Evolutionary conservation across 306 rosid genomes (phyloP).

Genomic region (Pueraria montana): DNA sequence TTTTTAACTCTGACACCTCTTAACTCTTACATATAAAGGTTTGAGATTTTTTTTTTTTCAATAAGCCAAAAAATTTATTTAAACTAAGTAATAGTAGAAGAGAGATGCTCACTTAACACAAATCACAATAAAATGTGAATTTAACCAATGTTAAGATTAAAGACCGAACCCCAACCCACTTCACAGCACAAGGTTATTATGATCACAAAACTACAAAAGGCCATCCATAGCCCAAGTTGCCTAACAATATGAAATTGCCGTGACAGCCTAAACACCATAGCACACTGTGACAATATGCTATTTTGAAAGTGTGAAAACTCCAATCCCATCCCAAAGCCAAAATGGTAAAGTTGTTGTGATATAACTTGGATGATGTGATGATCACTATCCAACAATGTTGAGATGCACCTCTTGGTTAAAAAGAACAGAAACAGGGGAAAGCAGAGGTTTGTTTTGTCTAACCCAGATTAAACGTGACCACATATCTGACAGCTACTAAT

Average conservation of each 20-base stretch:
- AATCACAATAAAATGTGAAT: neutral
- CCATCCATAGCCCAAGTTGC: neutral
- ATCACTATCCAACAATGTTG: too few relatives aligned
- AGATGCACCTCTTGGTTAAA: too few relatives aligned
- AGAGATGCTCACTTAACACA: neutral
- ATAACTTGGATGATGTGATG: too few relatives aligned
- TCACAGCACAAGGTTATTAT: too few relatives aligned
- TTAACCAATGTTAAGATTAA: neutral
- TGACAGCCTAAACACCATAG: too few relatives aligned
- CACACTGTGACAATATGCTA: too few relatives aligned
- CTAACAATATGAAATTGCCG: too few relatives aligned
- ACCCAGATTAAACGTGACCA: neutral
- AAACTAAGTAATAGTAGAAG: neutral
- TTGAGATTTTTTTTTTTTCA: too few relatives aligned
- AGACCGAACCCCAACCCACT: neutral
- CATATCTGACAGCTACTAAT: neutral
- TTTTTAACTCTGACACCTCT: too few relatives aligned
- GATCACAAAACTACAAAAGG: neutral
- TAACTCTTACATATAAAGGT: too few relatives aligned
- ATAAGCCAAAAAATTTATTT: neutral
- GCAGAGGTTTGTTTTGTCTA: neutral
- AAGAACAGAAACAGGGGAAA: too few relatives aligned
- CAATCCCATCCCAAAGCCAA: neutral
- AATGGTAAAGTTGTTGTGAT: neutral
- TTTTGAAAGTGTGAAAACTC: too few relatives aligned